Evolutionary conservation across 2,329 filamentous ascomycete genomes (phyloP).

Genomic region (Tolypocladium ovalisporum): DNA sequence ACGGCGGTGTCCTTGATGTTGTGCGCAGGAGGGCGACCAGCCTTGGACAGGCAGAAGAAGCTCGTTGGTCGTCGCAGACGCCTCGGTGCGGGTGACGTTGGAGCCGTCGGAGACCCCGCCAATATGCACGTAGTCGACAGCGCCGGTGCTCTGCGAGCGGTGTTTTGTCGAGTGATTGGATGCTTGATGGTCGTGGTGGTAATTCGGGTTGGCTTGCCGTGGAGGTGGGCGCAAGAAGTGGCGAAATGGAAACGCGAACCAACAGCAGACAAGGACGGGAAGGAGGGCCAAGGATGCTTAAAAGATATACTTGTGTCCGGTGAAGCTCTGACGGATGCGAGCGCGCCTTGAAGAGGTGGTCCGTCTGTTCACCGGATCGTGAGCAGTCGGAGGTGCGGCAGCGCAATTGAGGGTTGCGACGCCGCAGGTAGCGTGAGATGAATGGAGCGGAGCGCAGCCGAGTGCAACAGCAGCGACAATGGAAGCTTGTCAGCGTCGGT

Average conservation of each 20-base stretch:
- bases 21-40: not conserved
- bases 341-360: not conserved
- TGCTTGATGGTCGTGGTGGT: not conserved
- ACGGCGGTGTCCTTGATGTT: not conserved
- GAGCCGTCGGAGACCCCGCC: not conserved
- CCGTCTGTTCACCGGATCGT: not conserved
- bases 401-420: not conserved
- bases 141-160: not conserved
- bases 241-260: conserved; percentile 4
- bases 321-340: not conserved
- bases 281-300: conserved; percentile 3
- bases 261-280: conserved; percentile 1
- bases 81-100: not conserved
- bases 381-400: not conserved
- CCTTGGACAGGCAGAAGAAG: not conserved
- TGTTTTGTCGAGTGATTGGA: not conserved
- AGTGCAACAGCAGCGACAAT: not conserved
- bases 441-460: not conserved
- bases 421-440: not conserved
- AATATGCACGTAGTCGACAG: not conserved
- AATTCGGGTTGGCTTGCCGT: not conserved
- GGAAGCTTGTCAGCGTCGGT: not conserved
- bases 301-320: not conserved
- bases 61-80: not conserved
- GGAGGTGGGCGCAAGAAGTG: conserved; percentile 2